Conservation (phyloP, 2,329 filamentous ascomycete species). For the Alternaria sp. region DNA sequence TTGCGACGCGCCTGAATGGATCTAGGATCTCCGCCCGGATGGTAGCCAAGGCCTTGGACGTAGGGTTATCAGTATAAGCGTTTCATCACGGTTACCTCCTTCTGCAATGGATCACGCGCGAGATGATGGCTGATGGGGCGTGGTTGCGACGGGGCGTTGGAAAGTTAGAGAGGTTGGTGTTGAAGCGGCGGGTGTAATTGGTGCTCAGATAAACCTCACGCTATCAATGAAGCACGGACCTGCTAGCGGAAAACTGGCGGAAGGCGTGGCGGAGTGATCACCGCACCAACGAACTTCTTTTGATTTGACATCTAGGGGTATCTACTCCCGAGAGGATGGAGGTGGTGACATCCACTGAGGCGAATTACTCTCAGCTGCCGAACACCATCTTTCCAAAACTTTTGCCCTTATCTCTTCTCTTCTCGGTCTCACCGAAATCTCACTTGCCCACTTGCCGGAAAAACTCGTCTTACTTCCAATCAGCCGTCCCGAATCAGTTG, state of each 20-base stretch:
- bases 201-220: neutral
- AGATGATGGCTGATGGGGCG: constrained; percentile 8
- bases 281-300: neutral
- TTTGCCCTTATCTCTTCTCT: neutral
- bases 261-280: neutral
- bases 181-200: neutral
- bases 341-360: neutral
- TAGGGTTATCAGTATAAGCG: constrained; percentile 18
- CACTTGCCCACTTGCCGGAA: neutral
- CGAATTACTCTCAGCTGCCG: neutral
- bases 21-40: neutral
- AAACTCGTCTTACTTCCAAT: neutral
- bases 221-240: neutral
- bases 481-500: neutral
- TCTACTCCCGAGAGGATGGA: neutral
- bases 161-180: neutral
- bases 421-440: neutral
- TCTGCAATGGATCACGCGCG: constrained; percentile 15
- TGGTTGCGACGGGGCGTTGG: neutral
- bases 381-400: neutral
- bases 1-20: neutral
- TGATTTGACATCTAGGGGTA: neutral
- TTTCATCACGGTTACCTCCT: constrained; percentile 17
- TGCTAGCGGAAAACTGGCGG: neutral
- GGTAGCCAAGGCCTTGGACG: constrained; percentile 29